These are phyloP conservation scores for Sisymbrium altissimum DNA, from an alignment of 345 rosid genomes.

Conservation along the genomic window DNA sequence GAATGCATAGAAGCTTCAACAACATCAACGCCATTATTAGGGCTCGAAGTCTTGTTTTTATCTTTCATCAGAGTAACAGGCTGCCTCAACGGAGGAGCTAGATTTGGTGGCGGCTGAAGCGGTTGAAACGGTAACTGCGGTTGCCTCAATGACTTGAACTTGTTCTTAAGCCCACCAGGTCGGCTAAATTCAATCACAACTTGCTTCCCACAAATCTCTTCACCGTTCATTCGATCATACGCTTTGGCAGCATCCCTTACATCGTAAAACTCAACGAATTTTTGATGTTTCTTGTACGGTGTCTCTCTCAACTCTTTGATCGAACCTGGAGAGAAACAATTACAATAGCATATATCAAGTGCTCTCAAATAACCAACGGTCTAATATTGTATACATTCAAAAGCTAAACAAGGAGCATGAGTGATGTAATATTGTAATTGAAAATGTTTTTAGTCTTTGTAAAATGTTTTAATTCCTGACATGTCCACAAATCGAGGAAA, in stretches of 20 bases:
- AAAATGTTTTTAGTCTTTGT: not conserved
- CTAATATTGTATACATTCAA: not conserved
- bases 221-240: conserved; percentile 68
- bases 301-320: conserved; percentile 92
- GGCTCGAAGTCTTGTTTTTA: conserved; percentile 16
- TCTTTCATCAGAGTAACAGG: not conserved
- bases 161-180: conserved; percentile 76
- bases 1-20: conserved; percentile 40
- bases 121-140: conserved; percentile 16
- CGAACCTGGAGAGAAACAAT: conserved; percentile 31
- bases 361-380: not conserved
- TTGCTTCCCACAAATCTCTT: conserved; percentile 61
- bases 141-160: conserved; percentile 34
- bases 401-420: not conserved
- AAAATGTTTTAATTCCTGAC: conserved; percentile 22
- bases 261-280: conserved; percentile 84
- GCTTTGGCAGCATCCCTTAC: conserved; percentile 82
- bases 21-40: conserved; percentile 2
- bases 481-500: conserved; percentile 30
- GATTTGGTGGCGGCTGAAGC: conserved; percentile 11
- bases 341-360: conserved; percentile 28
- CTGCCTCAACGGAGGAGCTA: conserved; percentile 4
- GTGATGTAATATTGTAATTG: not conserved
- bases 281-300: conserved; percentile 81
- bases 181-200: conserved; percentile 84